A percentile compares a stretch with the other conserved stretches of the same genome.
Conservation (phyloP, 2,329 filamentous ascomycete genomes). For the Penicillium digitatum region DNA sequence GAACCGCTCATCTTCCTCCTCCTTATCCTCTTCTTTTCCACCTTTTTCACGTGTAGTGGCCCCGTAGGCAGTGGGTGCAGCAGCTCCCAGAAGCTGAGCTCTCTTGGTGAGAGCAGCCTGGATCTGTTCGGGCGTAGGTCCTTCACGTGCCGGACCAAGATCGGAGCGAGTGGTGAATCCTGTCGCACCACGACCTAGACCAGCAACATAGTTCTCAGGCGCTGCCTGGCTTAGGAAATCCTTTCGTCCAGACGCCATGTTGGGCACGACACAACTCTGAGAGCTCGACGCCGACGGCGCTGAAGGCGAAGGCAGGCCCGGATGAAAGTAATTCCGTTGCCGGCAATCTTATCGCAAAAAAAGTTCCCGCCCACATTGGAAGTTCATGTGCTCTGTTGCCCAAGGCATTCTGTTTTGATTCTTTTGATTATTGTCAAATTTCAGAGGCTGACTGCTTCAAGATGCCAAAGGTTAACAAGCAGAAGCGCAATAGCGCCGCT, state of each 20-base stretch:
- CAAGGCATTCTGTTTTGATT: not conserved
- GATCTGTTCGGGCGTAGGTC: conserved; percentile 95
- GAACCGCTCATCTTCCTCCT: conserved; percentile 74
- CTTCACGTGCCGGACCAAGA: conserved; percentile 89
- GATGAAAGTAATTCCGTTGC: conserved; percentile 20
- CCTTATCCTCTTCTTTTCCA: conserved; percentile 59
- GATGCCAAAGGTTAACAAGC: conserved; percentile 55
- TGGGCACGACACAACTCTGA: conserved; percentile 18
- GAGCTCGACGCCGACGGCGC: conserved; percentile 1
- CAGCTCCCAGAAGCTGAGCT: conserved; percentile 72
- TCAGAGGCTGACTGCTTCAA: conserved; percentile 10
- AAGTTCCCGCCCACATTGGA: conserved; percentile 23
- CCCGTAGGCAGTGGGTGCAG: conserved; percentile 70
- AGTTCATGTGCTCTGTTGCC: not conserved
- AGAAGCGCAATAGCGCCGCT: conserved; percentile 51
- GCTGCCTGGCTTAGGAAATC: conserved; percentile 87
- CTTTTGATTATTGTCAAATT: not conserved
- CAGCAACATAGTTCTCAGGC: conserved; percentile 86
- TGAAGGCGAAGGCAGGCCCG: conserved; percentile 7
- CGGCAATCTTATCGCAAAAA: conserved; percentile 30
- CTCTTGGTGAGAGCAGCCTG: conserved; percentile 95
- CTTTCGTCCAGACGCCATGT: conserved; percentile 61
- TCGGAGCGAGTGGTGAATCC: conserved; percentile 97
- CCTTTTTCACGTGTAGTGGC: conserved; percentile 62
- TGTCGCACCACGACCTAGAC: conserved; percentile 94